Conservation (phyloP, 345 rosid species). For the Trapa incisa region DNA sequence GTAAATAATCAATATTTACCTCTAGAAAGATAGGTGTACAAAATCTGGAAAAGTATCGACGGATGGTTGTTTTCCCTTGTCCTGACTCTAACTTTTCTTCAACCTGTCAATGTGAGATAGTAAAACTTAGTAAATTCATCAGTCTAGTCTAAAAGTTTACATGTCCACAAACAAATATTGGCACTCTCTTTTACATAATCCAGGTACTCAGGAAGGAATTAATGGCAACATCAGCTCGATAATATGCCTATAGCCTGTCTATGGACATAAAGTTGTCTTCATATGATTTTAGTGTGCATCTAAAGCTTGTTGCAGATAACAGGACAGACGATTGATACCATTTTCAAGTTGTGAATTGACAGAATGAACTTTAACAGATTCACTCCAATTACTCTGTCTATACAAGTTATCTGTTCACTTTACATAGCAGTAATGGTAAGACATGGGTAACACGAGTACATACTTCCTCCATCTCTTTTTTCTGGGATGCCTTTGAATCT, state of each 20-base stretch:
- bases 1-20: constrained; percentile 26
- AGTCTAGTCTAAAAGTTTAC: neutral
- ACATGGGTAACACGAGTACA: constrained; percentile 7
- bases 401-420: neutral
- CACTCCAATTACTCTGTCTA: neutral
- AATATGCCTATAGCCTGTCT: neutral
- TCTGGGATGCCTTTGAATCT: constrained; percentile 82
- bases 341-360: neutral
- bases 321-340: neutral
- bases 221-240: neutral
- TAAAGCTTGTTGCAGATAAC: neutral
- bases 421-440: neutral
- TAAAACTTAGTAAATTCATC: neutral
- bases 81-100: constrained; percentile 94
- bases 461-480: constrained; percentile 98
- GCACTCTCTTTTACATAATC: neutral
- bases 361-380: neutral
- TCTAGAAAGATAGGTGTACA: constrained; percentile 96
- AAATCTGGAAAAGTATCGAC: constrained; percentile 85
- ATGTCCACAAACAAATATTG: neutral
- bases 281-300: neutral
- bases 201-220: neutral
- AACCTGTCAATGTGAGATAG: constrained; percentile 35
- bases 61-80: constrained; percentile 68
- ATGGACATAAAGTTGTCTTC: neutral